These are phyloP conservation scores for Phytopythium vexans DNA, from an alignment of 352 stramenopile species.

Conservation along the genomic window DNA sequence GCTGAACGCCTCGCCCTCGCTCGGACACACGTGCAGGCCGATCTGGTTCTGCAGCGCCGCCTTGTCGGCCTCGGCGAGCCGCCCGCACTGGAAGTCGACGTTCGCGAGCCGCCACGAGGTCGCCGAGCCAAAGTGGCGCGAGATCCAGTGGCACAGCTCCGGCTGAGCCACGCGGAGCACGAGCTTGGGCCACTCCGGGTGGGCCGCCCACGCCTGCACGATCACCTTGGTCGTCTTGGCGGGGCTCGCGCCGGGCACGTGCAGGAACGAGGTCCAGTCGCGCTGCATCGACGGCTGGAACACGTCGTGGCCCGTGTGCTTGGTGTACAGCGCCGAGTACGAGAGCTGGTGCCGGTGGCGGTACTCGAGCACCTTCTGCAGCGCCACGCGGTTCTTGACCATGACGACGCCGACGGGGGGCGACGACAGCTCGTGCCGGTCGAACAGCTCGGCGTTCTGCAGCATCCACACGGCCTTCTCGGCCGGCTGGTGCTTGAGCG, in stretches of 20 bases:
- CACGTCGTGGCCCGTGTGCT: conserved; percentile 77
- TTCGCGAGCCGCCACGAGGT: conserved; percentile 54
- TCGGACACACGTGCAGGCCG: conserved; percentile 72
- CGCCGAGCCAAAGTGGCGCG: conserved; percentile 42
- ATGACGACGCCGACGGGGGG: conserved; percentile 78
- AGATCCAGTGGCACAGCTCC: conserved; percentile 65
- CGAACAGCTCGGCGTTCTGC: conserved; percentile 84
- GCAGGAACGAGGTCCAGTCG: conserved; percentile 75
- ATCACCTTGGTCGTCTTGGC: conserved; percentile 83
- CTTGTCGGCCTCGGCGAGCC: conserved; percentile 49
- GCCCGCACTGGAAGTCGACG: conserved; percentile 74
- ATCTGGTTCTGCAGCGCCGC: conserved; percentile 71
- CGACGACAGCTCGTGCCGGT: conserved; percentile 68
- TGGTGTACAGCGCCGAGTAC: conserved; percentile 83
- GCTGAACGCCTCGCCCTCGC: conserved; percentile 75
- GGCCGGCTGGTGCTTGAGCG: conserved; percentile 30
- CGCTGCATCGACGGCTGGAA: conserved; percentile 47
- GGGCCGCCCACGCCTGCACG: conserved; percentile 54
- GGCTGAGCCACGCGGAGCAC: conserved; percentile 66
- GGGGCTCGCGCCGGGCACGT: conserved; percentile 63
- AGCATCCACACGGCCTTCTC: conserved; percentile 86
- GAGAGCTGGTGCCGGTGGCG: conserved; percentile 62
- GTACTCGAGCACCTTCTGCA: conserved; percentile 85
- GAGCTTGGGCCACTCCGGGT: conserved; percentile 73
- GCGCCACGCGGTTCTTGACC: conserved; percentile 75